Conservation (phyloP, 805 yeast genomes). For the Ogataea siamensis region DNA sequence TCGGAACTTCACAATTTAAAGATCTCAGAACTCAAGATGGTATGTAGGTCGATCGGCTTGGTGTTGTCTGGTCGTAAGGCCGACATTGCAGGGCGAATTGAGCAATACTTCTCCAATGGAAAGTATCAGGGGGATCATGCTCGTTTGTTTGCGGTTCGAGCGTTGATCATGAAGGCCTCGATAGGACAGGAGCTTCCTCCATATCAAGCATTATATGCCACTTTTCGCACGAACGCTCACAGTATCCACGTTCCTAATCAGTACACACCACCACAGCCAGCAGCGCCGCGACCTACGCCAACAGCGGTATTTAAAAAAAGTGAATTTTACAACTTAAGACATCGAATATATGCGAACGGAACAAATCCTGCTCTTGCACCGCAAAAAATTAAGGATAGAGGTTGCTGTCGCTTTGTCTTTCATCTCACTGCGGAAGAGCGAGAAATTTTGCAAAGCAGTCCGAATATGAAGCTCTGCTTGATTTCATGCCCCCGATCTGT, state of each 20-base stretch:
- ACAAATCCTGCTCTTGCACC: slow-evolving; percentile 44
- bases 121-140: slow-evolving; percentile 37
- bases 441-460: slow-evolving; percentile 32
- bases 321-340: slow-evolving; percentile 53
- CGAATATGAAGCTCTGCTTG: slow-evolving; percentile 43
- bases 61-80: slow-evolving; percentile 58
- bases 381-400: slow-evolving; percentile 43
- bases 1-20: slow-evolving; percentile 37
- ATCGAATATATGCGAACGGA: slow-evolving; percentile 39
- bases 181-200: slow-evolving; percentile 36
- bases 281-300: slow-evolving; percentile 35
- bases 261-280: slow-evolving; percentile 11
- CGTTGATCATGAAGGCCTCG: slow-evolving; percentile 40
- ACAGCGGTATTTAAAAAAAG: slow-evolving; percentile 46
- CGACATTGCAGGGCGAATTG: slow-evolving; percentile 55
- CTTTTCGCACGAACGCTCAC: slow-evolving; percentile 20
- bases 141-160: slow-evolving; percentile 44
- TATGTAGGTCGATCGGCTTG: slow-evolving; percentile 50
- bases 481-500: slow-evolving; percentile 48
- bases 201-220: slow-evolving; percentile 32
- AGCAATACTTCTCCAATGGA: slow-evolving; percentile 44
- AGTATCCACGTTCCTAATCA: slow-evolving; percentile 27
- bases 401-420: slow-evolving; percentile 44
- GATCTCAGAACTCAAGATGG: slow-evolving; percentile 51
- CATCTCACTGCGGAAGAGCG: slow-evolving; percentile 43